A percentile compares a stretch with the other conserved stretches of the same genome.
Evolutionary conservation across 129 eudicot species (phyloP).

Genomic region (Scalesia atractyloides): DNA sequence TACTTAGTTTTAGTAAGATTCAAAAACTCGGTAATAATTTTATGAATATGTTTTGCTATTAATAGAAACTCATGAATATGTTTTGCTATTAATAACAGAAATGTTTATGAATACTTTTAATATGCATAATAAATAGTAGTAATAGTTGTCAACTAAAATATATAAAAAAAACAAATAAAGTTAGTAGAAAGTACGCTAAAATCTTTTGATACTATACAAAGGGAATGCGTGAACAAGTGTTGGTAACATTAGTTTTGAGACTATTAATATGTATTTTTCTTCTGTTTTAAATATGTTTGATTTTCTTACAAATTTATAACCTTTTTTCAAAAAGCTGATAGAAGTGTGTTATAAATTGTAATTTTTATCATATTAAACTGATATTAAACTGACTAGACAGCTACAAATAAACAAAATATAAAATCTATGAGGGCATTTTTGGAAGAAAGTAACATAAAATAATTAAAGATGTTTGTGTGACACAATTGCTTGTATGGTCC

Average conservation of each 20-base stretch:
- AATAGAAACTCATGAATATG: too few relatives aligned
- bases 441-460: constrained; percentile 19
- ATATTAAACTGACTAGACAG: constrained; percentile 8
- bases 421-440: neutral
- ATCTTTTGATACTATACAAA: too few relatives aligned
- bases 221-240: too few relatives aligned
- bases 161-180: too few relatives aligned
- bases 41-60: too few relatives aligned
- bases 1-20: too few relatives aligned
- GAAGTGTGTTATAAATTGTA: neutral
- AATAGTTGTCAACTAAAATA: neutral
- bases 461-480: constrained; percentile 4
- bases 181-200: too few relatives aligned
- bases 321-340: constrained; percentile 4
- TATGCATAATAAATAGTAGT: neutral
- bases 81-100: too few relatives aligned
- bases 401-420: neutral
- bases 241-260: neutral
- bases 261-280: neutral
- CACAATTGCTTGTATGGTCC: constrained; percentile 31
- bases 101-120: too few relatives aligned
- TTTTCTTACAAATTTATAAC: neutral
- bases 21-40: too few relatives aligned
- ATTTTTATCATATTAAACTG: constrained; percentile 11
- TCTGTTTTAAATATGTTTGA: neutral